These are phyloP conservation scores for Calonectria pauciramosa DNA, from an alignment of 2,329 filamentous ascomycete genomes.

Conservation along the genomic window DNA sequence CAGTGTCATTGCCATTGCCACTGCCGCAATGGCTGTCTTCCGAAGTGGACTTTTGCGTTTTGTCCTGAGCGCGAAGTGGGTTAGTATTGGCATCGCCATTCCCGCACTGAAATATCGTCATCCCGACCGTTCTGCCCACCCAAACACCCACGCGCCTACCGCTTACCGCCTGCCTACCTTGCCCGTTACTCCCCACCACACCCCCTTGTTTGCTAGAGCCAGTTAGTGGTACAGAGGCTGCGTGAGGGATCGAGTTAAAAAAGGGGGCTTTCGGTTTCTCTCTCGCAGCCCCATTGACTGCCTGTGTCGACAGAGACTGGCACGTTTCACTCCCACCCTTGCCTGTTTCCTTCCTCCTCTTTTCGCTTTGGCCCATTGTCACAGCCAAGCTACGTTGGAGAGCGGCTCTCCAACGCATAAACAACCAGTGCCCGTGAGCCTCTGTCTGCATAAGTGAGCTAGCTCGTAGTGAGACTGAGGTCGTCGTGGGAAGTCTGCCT, in stretches of 20 bases:
- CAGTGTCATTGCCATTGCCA: background rate
- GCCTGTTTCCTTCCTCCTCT: background rate
- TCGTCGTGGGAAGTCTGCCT: slow-evolving; percentile 22
- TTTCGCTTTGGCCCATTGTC: background rate
- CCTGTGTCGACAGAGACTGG: background rate
- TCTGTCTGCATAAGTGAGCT: background rate
- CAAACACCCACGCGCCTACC: slow-evolving; percentile 25
- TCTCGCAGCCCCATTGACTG: background rate
- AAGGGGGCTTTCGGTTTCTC: background rate
- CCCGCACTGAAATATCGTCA: slow-evolving; percentile 35
- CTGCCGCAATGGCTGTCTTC: background rate
- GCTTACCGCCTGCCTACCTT: slow-evolving; percentile 22
- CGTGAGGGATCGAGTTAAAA: background rate
- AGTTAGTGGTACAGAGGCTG: background rate
- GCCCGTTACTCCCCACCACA: background rate
- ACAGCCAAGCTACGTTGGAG: background rate
- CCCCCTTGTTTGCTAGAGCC: slow-evolving; percentile 2
- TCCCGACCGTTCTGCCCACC: slow-evolving; percentile 34
- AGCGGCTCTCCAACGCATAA: slow-evolving; percentile 7
- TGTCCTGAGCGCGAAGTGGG: slow-evolving; percentile 6
- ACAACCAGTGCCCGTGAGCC: background rate
- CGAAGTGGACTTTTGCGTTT: background rate
- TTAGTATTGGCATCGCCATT: slow-evolving; percentile 29
- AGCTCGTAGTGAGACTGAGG: slow-evolving; percentile 8
- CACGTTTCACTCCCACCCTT: slow-evolving; percentile 4